Evolutionary conservation across 2,329 filamentous ascomycete genomes (phyloP), one percentile per base, ranked within the genome.

Genomic region (Aspergillus piperis): DNA sequence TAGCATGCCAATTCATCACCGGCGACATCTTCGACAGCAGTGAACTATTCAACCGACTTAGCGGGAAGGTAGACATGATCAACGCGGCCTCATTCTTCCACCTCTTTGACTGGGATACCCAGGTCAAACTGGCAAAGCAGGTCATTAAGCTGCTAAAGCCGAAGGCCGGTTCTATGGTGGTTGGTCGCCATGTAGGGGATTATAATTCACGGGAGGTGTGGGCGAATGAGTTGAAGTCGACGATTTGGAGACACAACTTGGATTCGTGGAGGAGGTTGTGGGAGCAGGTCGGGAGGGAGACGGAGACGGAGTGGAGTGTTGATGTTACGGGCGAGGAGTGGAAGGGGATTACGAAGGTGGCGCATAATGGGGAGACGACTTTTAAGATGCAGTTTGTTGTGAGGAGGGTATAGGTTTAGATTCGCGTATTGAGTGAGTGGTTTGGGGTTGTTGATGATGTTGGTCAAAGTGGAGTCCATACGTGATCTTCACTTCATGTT

Each of bases 1-100:
- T 57, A 1, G 1, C 19, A 3, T 23, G 48, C n/a, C 4, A 8
- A 1, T 59, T 62, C 17, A 17, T 63, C 15, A 36, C 27, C 11
- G 41, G 55, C 3, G 59, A 63, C n/a, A 62, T 62, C 17, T 57
- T 63, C 25, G 39, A 56, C 8, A 17, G 49, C 19, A 25, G 15
- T 5, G 30, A 11, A 1, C 11, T 58, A 0, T 1, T 58, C n/a
- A 4, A 10, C 2, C 17, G 39, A 0, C 15, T 60, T 0, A 8
- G 4, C 0, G 48, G 36, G 2, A 32, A 47, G 1, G 7, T 59
- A 5, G 47, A 42, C 7, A 42, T 63, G 3, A 42, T 63, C 32
- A 61, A 63, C n/a, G 50, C 59, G 5, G 55, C 55, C 3, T 61
- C 48, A 19, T 63, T 61, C 23, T 52, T 63, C 36, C 61, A 63